Evolutionary conservation across 192 early-diverging fungal genomes (phyloP).

Genomic region (Podila minutissima): DNA sequence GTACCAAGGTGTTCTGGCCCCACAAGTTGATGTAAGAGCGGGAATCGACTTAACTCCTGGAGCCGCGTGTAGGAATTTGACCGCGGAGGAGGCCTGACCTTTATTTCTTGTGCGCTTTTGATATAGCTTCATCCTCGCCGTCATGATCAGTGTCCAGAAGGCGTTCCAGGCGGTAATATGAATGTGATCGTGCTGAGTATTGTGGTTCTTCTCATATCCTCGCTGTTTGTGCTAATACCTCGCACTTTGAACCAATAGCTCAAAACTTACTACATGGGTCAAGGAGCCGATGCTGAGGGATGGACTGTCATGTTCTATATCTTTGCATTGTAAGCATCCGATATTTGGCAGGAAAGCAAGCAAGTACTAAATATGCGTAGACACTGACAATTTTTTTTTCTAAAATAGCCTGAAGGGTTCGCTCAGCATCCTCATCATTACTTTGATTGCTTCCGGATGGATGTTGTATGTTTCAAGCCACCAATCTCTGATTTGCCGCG

Average conservation of each 20-base stretch:
- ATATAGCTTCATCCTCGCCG: conserved; percentile 52
- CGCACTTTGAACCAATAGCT: conserved; percentile 19
- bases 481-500: background rate
- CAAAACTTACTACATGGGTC: conserved; percentile 60
- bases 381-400: background rate
- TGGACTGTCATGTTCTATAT: conserved; percentile 67
- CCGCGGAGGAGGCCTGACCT: background rate
- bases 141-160: conserved; percentile 62
- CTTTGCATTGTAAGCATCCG: conserved; percentile 57
- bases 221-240: background rate
- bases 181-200: background rate
- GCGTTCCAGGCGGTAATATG: conserved; percentile 57
- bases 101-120: too few relatives aligned
- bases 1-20: conserved; percentile 57
- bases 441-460: conserved; percentile 64
- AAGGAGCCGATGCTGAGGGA: conserved; percentile 58
- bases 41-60: background rate
- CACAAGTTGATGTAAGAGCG: conserved; percentile 60
- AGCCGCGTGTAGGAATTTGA: background rate
- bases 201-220: too few relatives aligned
- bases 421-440: conserved; percentile 62
- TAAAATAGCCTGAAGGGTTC: conserved; percentile 56
- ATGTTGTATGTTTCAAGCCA: conserved; percentile 52
- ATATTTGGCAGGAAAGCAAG: background rate
- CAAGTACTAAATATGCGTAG: background rate